These are phyloP conservation scores for Mortierella sp. DNA, from an alignment of 371 early-diverging fungal genomes.

Conservation along the genomic window DNA sequence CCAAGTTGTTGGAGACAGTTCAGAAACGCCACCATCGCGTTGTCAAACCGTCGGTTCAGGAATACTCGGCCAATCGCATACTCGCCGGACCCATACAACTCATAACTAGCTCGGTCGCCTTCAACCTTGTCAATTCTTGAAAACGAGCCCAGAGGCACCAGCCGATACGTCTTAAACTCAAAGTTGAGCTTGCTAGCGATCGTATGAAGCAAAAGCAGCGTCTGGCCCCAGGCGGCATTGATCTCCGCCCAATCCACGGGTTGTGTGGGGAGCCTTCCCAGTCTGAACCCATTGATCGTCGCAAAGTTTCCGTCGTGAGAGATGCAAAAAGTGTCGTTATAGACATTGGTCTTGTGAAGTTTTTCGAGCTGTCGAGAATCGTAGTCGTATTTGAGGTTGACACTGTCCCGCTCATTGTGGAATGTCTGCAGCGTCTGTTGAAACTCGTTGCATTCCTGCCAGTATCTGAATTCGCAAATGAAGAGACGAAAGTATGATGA, in stretches of 20 bases:
- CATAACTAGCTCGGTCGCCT: conserved; percentile 83
- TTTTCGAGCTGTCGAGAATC: conserved; percentile 84
- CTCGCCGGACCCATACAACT: conserved; percentile 93
- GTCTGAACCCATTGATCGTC: conserved; percentile 94
- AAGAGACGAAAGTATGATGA: not conserved
- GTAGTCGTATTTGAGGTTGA: conserved; percentile 84
- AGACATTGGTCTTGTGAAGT: conserved; percentile 93
- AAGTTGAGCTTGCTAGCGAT: conserved; percentile 89
- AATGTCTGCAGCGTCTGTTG: conserved; percentile 72
- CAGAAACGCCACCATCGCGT: conserved; percentile 91
- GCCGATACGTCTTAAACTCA: conserved; percentile 83
- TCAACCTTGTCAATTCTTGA: conserved; percentile 90
- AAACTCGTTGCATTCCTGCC: conserved; percentile 85
- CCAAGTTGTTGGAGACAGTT: conserved; percentile 91
- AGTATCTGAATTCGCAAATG: conserved; percentile 60
- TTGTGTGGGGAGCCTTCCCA: conserved; percentile 86
- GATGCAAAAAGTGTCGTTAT: conserved; percentile 94
- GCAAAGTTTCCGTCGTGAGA: conserved; percentile 90
- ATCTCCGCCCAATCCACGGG: conserved; percentile 96
- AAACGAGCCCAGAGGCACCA: conserved; percentile 95
- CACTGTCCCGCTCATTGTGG: conserved; percentile 85
- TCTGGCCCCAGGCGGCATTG: conserved; percentile 97
- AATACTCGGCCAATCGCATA: conserved; percentile 88
- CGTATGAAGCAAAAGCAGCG: conserved; percentile 87
- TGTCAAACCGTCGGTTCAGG: conserved; percentile 89